Base-by-base conservation (phyloP, 805 yeast species). In the Lipomyces chichibuensis region DNA sequence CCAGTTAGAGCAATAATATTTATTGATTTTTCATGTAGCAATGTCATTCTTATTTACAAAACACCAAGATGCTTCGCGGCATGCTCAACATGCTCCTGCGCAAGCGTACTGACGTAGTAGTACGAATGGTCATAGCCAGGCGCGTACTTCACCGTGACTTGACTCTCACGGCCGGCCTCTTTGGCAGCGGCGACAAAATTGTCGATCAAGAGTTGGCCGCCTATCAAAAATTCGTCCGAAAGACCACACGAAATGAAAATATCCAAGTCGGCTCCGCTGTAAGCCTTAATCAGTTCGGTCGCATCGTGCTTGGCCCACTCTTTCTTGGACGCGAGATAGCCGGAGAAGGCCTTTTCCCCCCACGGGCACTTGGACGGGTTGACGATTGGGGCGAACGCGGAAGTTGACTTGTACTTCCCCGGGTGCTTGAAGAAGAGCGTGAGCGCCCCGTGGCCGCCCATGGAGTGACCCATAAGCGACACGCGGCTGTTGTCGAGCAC, bases 361-460 rank as follows among this genome's bases (percentile, higher is more conserved):
- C 98, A 94, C 52, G 88, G 89, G 70, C 88, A 85, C 60, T 82
- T 80, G 63, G 83, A 78, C 6, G 98, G 98, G 79, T 92, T 90
- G 32, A 86, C 80, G 71, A 95, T 91, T 62, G 99, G 98, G 0
- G 98, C 85, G 80, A 94, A 94, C 0, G 97, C 98, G 66, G 91
- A 85, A 54, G 90, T 93, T 1, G 95, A 87, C 76, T 85, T 85
- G 81, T 89, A 94, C 73, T 81, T 82, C 1, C 87, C 88, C 0
- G 93, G 91, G 76, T 89, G 86, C 69, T 83, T 85, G 67, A 94
- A 79, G 72, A 79, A 87, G n/a, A 87, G 81, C 67, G 89, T 80
- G 67, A 94, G 79, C 0, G 99, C 96, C 65, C 98, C 99, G 76
- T 85, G 91, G 0, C 99, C 99, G 60, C 99, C 99, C 98, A 95